Evolutionary conservation across 768 basidiomycete genomes (phyloP), one percentile per base, ranked within the genome.

Genomic region (Jaapia argillacea): DNA sequence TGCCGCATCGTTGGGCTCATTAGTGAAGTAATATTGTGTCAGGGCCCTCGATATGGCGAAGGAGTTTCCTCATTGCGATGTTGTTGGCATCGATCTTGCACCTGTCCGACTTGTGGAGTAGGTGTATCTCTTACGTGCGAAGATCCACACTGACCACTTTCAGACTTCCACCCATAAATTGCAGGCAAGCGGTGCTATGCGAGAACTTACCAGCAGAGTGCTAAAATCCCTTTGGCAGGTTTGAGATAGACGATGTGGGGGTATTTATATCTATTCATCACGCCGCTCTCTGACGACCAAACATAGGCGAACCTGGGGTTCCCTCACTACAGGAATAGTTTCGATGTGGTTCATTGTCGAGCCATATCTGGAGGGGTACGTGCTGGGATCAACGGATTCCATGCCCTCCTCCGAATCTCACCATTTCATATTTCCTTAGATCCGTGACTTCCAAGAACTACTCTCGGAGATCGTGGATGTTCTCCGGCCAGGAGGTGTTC

Each of bases 161-260:
- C 22, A 60, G 56, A 12, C 51, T 54, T 24, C 24, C 59, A 12
- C 58, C 60, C 13, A 36, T 45, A 24, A 61, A 61, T 37, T 61
- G 60, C 48, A 54, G 60, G 60, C 59, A 41, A 24, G 56, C 50
- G 20, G 23, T 14, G 16, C 26, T 33, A 28, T 10, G 40, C 20
- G 26, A 24, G 28, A 33, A 10, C 28, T 45, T 22, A 28, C 26
- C 23, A 39, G 21, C 33, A 31, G 21, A 13, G 18, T 26, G 5
- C 22, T 24, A n/a, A n/a, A n/a, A n/a, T n/a, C n/a, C 25, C 36
- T 43, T 16, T 16, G 31, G 7, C 18, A 60, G 58, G 4, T 63
- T 64, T 28, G 62, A 64, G 41, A 59, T 64, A 40, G 62, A 64
- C 42, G 61, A 64, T 44, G 61, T 64, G 43, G 45, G 58, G 7